A percentile compares a stretch with the other conserved stretches of the same genome.
Conservation (phyloP, 2,329 filamentous ascomycete species). For the Penicillium sp. region DNA sequence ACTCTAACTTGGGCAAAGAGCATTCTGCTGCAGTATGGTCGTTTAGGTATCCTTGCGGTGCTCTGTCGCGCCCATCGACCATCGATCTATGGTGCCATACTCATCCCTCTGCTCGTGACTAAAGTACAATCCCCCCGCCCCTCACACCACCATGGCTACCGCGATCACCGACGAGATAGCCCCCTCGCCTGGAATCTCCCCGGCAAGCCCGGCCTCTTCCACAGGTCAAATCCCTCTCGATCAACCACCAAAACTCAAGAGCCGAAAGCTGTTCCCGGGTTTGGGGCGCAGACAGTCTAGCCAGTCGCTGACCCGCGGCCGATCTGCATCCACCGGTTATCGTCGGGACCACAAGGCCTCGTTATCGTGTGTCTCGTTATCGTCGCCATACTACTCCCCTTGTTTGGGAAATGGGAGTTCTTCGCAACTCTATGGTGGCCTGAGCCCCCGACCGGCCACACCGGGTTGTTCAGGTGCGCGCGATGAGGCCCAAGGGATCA, state of each 20-base stretch:
- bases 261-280: conserved; percentile 64
- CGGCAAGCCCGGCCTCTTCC: conserved; percentile 32
- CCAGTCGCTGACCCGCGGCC: conserved; percentile 62
- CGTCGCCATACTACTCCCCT: conserved; percentile 50
- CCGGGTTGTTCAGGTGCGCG: conserved; percentile 42
- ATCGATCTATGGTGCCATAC: background rate
- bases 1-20: background rate
- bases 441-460: conserved; percentile 54
- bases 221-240: conserved; percentile 37
- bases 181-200: conserved; percentile 32
- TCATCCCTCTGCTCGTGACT: background rate
- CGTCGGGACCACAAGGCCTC: conserved; percentile 59
- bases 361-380: conserved; percentile 60
- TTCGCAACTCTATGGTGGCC: conserved; percentile 53
- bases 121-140: background rate
- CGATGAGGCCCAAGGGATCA: conserved; percentile 48
- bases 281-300: conserved; percentile 79
- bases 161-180: conserved; percentile 27
- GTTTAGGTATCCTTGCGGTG: conserved; percentile 2
- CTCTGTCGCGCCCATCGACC: background rate
- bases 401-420: conserved; percentile 53
- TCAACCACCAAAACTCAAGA: conserved; percentile 56
- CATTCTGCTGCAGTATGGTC: conserved; percentile 2
- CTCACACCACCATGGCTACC: conserved; percentile 26
- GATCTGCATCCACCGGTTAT: conserved; percentile 60